These are phyloP conservation scores for Arabidopsis arenosa DNA, from an alignment of 345 rosid genomes.

Conservation along the genomic window DNA sequence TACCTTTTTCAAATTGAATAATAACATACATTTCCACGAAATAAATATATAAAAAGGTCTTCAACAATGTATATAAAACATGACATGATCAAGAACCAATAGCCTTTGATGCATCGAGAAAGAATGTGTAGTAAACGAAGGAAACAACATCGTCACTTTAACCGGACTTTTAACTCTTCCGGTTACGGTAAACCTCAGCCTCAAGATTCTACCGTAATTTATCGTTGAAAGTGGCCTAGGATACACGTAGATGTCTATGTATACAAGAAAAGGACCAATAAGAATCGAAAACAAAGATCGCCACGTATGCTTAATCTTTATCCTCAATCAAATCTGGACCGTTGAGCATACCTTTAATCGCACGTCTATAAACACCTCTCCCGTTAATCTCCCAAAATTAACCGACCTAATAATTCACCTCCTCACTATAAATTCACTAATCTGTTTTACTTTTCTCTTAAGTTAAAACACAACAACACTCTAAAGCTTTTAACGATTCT, in stretches of 20 bases:
- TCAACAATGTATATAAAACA: too few relatives aligned
- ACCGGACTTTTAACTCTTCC: slow-evolving; percentile 40
- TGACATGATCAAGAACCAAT: slow-evolving; percentile 52
- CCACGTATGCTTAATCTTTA: not conserved
- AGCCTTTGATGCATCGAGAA: slow-evolving; percentile 65
- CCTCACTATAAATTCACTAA: slow-evolving; percentile 15
- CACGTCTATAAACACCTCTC: not conserved
- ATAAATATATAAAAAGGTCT: not conserved
- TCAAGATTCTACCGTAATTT: slow-evolving; percentile 43
- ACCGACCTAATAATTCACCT: not conserved
- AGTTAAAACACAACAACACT: not conserved
- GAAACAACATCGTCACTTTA: slow-evolving; percentile 53
- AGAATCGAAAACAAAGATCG: slow-evolving; percentile 3
- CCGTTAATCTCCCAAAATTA: slow-evolving; percentile 1
- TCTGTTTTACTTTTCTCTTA: not conserved
- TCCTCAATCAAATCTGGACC: not conserved
- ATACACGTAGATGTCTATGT: not conserved
- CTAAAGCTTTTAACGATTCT: not conserved
- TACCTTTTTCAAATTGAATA: slow-evolving; percentile 7
- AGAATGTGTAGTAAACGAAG: slow-evolving; percentile 71
- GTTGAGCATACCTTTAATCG: slow-evolving; percentile 2
- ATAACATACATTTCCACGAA: slow-evolving; percentile 14
- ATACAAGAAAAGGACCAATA: not conserved
- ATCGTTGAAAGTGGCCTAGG: slow-evolving; percentile 41
- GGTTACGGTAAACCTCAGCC: slow-evolving; percentile 48